These are phyloP conservation scores for Selaginella tamariscina DNA, from an alignment of 75 land plant genomes.

Conservation along the genomic window DNA sequence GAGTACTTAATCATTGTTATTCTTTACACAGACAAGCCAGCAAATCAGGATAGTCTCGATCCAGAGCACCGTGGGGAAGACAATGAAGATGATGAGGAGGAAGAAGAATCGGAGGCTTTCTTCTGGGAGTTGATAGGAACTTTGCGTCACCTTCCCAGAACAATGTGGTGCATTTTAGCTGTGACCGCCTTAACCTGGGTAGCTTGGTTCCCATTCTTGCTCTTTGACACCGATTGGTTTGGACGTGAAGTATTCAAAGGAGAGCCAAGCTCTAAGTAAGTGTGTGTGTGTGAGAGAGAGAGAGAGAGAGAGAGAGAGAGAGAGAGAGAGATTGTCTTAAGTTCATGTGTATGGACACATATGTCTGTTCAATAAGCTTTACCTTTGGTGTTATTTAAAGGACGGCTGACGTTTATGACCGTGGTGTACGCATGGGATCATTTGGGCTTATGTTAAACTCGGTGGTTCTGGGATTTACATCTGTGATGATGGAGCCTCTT, in stretches of 20 bases:
- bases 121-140: not conserved
- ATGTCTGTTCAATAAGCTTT: too few relatives aligned
- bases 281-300: not conserved
- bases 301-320: too few relatives aligned
- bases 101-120: slow-evolving; percentile 1
- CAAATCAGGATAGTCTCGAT: not conserved
- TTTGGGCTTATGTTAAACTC: not conserved
- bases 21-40: not conserved
- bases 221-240: slow-evolving; percentile 9
- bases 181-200: slow-evolving; percentile 8
- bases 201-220: slow-evolving; percentile 7
- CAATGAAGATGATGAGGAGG: slow-evolving; percentile 7
- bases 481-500: not conserved
- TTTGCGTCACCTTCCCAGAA: not conserved
- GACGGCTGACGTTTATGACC: not conserved
- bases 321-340: too few relatives aligned
- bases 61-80: not conserved
- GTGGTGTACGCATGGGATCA: not conserved
- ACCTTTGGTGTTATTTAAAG: not conserved
- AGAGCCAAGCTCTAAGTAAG: not conserved
- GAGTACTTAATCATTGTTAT: not conserved
- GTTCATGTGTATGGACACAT: too few relatives aligned
- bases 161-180: slow-evolving; percentile 8
- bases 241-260: slow-evolving; percentile 5
- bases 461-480: not conserved